These are phyloP conservation scores for Solanum habrochaites DNA, from an alignment of 257 asterid species.

Conservation along the genomic window DNA sequence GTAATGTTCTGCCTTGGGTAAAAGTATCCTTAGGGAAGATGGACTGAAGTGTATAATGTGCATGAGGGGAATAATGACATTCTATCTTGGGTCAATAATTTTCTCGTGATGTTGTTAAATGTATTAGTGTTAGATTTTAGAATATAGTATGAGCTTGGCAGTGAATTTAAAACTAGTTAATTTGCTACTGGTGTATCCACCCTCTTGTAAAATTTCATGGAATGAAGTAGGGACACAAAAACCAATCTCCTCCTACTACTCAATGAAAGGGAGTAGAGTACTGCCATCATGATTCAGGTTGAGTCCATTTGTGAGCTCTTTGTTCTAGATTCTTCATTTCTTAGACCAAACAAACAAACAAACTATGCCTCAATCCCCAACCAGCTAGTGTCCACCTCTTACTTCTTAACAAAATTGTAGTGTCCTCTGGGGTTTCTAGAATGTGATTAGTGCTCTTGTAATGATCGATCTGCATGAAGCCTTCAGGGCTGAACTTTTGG, in stretches of 20 bases:
- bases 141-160: neutral
- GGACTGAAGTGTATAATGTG: neutral
- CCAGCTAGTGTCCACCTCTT: neutral
- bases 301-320: neutral
- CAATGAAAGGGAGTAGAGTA: neutral
- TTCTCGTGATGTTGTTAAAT: neutral
- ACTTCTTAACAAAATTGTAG: neutral
- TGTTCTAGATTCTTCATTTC: neutral
- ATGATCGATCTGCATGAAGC: neutral
- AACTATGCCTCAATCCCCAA: neutral
- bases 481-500: neutral
- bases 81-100: neutral
- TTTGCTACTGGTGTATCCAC: neutral
- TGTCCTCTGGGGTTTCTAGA: neutral
- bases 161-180: neutral
- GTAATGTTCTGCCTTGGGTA: neutral
- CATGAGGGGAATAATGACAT: neutral
- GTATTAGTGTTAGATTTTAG: neutral
- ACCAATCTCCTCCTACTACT: neutral
- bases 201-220: neutral
- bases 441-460: neutral
- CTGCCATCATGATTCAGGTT: neutral
- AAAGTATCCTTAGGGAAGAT: neutral
- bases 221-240: neutral
- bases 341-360: neutral